These are phyloP conservation scores for Lecanicillium sp. DNA, from an alignment of 2,329 filamentous ascomycete species.

Conservation along the genomic window DNA sequence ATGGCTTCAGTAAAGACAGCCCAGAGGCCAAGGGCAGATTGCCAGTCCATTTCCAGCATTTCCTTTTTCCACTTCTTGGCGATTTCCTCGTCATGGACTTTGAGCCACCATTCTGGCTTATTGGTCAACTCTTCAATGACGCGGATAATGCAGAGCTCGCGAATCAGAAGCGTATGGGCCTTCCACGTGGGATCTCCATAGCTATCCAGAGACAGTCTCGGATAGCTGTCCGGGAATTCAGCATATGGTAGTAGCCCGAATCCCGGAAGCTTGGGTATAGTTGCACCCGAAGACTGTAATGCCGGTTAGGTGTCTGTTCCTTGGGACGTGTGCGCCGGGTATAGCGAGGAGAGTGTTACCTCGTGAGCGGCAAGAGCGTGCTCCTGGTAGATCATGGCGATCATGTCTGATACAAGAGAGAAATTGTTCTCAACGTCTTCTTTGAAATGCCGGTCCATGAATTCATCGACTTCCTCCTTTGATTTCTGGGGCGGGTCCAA, in stretches of 20 bases:
- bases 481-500: too few species aligned
- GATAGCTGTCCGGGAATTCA: neutral
- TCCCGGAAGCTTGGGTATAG: neutral
- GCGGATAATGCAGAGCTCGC: slow-evolving; percentile 29
- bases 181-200: slow-evolving; percentile 18
- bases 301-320: too few species aligned
- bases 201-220: slow-evolving; percentile 12
- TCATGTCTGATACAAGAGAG: too few species aligned
- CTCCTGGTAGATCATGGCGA: too few species aligned
- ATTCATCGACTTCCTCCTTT: too few species aligned
- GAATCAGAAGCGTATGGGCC: slow-evolving; percentile 24
- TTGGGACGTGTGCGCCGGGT: neutral
- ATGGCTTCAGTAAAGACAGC: slow-evolving; percentile 26
- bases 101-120: slow-evolving; percentile 31
- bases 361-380: too few species aligned
- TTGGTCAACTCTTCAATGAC: slow-evolving; percentile 29
- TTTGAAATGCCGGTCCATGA: too few species aligned
- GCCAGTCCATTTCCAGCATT: slow-evolving; percentile 26
- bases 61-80: slow-evolving; percentile 25
- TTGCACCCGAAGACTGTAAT: neutral
- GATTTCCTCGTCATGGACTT: slow-evolving; percentile 23
- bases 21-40: slow-evolving; percentile 13
- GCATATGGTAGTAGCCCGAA: neutral
- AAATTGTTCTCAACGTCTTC: too few species aligned
- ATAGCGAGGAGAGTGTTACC: too few species aligned